Conservation (phyloP, 192 early-diverging fungal genomes). For the Dimargaris cristalligena region DNA sequence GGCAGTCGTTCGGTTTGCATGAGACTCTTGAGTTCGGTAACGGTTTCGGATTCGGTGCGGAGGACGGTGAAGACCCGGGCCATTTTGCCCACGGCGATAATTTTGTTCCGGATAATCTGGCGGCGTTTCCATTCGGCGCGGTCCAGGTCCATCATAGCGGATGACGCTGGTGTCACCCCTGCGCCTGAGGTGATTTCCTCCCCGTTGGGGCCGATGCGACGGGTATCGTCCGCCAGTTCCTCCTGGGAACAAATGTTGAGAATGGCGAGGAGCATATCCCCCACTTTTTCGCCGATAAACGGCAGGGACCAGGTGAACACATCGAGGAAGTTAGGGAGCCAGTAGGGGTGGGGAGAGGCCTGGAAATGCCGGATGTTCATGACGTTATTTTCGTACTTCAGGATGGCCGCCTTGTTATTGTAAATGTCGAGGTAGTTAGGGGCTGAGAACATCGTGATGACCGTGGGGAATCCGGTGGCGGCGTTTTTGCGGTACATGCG, state of each 20-base stretch:
- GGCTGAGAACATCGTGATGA: slow-evolving; percentile 26
- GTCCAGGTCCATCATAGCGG: slow-evolving; percentile 4
- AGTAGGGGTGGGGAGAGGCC: slow-evolving; percentile 82
- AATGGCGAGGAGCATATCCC: slow-evolving; percentile 80
- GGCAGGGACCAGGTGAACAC: slow-evolving; percentile 88
- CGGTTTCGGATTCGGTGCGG: slow-evolving; percentile 73
- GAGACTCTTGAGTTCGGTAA: slow-evolving; percentile 83
- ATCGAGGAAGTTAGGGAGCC: slow-evolving; percentile 93
- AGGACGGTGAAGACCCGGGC: slow-evolving; percentile 70
- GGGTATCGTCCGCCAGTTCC: slow-evolving; percentile 37
- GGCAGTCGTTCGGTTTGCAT: slow-evolving; percentile 75
- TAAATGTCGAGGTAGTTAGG: slow-evolving; percentile 23
- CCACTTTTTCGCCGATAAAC: slow-evolving; percentile 88
- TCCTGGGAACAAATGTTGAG: slow-evolving; percentile 82
- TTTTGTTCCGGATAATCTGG: slow-evolving; percentile 66
- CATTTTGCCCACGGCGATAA: slow-evolving; percentile 71
- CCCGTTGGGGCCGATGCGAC: neutral
- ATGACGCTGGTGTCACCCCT: no score
- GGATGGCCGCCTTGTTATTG: slow-evolving; percentile 46
- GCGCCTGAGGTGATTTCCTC: no score
- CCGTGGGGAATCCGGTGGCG: slow-evolving; percentile 72
- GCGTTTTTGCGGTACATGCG: slow-evolving; percentile 22
- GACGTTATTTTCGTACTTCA: slow-evolving; percentile 94
- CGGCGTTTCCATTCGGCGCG: slow-evolving; percentile 14
- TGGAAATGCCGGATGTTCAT: slow-evolving; percentile 85